Evolutionary conservation across 495 filamentous ascomycete species (phyloP), one percentile per base, ranked within the genome.

Genomic region (Penicillium lagena): DNA sequence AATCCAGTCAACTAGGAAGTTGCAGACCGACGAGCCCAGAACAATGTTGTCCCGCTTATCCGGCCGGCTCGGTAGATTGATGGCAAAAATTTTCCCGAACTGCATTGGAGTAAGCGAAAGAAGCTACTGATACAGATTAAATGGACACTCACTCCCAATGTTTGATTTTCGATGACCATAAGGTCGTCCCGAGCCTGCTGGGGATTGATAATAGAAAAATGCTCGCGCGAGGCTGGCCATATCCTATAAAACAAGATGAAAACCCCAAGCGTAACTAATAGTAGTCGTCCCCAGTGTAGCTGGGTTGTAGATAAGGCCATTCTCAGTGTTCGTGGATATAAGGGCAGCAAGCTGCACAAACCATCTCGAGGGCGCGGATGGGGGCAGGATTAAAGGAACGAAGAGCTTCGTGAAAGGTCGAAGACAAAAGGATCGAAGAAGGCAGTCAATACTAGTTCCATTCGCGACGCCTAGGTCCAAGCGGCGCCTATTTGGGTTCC

Each of bases 1-100:
- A 28, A 82, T 62, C 43, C 70, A 78, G 1, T 76, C 74, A 12
- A 80, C 55, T 2, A 61, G 56, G 9, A 85, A 60, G 31, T 67
- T 66, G 38, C 59, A 75, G 1, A 79, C 52, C 1, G 70, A 72
- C 1, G 79, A 74, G 3, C 71, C 67, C 6, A 82, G 63, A 6
- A 64, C 55, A 45, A 83, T 68, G 9, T 71, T 75, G 67, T 86
- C 79, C 22, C 78, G 74, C 33, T 81, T 76, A 52, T 85, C 82
- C 14, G 70, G 67, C 31, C 81, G 66, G 29, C 61, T 62, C 2
- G 76, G 73, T 7, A 85, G 63, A 47, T 77, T 81, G 39, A 85
- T 69, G 36, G 75, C 77, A 50, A 79, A 74, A 35, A 83, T 66
- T 43, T 79, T 71, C 37, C 76, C 55, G 49, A 85, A 82, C 80